Evolutionary conservation across 768 basidiomycete species (phyloP).

Genomic region (Coprinopsis strossmayeri): DNA sequence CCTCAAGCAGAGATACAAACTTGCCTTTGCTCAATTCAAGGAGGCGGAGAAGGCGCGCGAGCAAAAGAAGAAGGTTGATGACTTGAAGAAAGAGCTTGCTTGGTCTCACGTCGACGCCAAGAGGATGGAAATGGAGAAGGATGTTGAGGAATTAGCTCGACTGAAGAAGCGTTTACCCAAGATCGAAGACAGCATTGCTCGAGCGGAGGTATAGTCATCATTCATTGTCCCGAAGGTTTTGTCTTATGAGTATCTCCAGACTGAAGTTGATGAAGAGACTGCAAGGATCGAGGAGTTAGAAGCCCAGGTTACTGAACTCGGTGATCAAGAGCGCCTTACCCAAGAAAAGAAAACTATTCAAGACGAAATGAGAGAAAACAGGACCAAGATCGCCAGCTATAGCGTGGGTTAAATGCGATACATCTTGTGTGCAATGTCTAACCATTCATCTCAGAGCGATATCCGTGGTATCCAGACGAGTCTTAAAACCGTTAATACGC

Average conservation of each 20-base stretch:
- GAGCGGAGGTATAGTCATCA: constrained; percentile 26
- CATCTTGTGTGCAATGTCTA: no score
- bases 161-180: constrained; percentile 28
- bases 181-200: constrained; percentile 26
- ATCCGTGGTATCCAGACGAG: constrained; percentile 40
- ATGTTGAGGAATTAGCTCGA: constrained; percentile 30
- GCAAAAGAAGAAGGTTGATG: constrained; percentile 59
- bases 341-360: constrained; percentile 39
- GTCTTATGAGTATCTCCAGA: constrained; percentile 15
- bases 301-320: constrained; percentile 22
- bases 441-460: constrained; percentile 47
- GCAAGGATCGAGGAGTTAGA: constrained; percentile 26
- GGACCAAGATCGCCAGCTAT: constrained; percentile 32
- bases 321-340: constrained; percentile 25
- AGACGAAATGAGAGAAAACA: constrained; percentile 40
- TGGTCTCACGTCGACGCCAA: constrained; percentile 82
- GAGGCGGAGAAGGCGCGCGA: constrained; percentile 73
- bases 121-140: constrained; percentile 45
- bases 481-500: not conserved
- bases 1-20: constrained; percentile 50
- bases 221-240: not conserved
- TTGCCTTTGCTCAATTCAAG: constrained; percentile 53
- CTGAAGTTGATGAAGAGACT: constrained; percentile 22
- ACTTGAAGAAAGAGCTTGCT: constrained; percentile 74
- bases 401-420: no score